Conservation (phyloP, 345 rosid species). For the Hibiscus mutabilis region DNA sequence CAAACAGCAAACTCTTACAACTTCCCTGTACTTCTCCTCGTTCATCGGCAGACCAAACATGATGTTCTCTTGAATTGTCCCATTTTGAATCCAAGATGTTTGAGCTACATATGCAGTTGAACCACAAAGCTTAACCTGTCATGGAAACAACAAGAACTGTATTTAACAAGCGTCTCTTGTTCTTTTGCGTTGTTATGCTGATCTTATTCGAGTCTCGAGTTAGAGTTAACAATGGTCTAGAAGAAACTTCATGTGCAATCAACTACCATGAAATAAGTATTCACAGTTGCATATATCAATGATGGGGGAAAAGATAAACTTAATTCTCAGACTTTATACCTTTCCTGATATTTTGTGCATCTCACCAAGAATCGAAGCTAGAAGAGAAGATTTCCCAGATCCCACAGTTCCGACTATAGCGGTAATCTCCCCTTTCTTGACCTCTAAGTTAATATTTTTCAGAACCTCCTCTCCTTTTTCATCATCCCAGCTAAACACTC, state of each 20-base stretch:
- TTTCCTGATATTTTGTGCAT: conserved; percentile 80
- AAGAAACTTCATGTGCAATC: background rate
- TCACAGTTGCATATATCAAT: background rate
- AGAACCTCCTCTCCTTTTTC: conserved; percentile 45
- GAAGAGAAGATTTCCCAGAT: conserved; percentile 83
- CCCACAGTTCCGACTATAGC: conserved; percentile 94
- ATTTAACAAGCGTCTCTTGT: background rate
- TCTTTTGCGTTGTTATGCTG: too few relatives aligned
- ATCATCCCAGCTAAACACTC: conserved; percentile 79
- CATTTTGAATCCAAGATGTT: background rate
- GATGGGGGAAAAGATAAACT: background rate
- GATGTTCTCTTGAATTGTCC: background rate
- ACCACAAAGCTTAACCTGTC: conserved; percentile 75
- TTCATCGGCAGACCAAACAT: background rate
- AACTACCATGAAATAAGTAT: background rate
- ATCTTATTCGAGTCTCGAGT: background rate
- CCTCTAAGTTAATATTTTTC: conserved; percentile 49
- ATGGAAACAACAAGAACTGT: background rate
- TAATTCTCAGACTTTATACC: conserved; percentile 27
- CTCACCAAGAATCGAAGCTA: conserved; percentile 85
- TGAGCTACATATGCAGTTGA: conserved; percentile 25
- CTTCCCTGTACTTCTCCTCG: conserved; percentile 26
- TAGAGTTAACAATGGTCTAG: background rate
- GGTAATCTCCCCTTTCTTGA: conserved; percentile 71
- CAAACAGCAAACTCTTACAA: conserved; percentile 17